These are phyloP conservation scores for Russula foetens DNA, from an alignment of 768 basidiomycete species.

Conservation along the genomic window DNA sequence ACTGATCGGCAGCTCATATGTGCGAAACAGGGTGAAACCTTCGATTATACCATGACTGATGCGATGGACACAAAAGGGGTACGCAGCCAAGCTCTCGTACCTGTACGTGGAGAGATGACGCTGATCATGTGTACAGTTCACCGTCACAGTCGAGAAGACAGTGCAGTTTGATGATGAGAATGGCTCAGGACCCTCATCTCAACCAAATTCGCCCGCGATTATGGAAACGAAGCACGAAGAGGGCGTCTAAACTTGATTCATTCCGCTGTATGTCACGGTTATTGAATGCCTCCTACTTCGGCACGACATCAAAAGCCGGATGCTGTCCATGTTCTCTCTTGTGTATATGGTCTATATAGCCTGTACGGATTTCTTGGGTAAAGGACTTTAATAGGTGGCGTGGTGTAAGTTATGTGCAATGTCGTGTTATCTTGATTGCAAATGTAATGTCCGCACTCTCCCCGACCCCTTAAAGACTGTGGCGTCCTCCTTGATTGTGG, in stretches of 20 bases:
- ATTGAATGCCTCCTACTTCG: too few species aligned
- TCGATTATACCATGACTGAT: neutral
- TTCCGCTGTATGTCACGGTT: neutral
- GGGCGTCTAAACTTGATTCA: neutral
- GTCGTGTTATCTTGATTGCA: too few species aligned
- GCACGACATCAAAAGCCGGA: neutral
- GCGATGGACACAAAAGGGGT: neutral
- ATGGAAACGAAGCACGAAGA: neutral
- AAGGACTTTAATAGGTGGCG: too few species aligned
- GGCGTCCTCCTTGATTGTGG: too few species aligned
- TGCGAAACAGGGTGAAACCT: neutral
- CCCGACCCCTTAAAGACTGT: too few species aligned
- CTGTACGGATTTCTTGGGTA: neutral
- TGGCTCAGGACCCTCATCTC: constrained; percentile 4
- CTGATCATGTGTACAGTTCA: constrained; percentile 1
- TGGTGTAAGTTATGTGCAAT: too few species aligned
- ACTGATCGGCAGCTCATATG: neutral
- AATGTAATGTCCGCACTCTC: too few species aligned
- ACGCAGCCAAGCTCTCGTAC: neutral
- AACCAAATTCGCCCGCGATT: neutral
- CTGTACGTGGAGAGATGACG: neutral
- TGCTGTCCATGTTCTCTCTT: neutral
- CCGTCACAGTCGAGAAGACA: constrained; percentile 18
- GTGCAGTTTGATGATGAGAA: constrained; percentile 13
- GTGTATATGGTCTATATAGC: neutral